Base-by-base conservation (phyloP, 306 rosid species). In the Cyamopsis tetragonoloba region DNA sequence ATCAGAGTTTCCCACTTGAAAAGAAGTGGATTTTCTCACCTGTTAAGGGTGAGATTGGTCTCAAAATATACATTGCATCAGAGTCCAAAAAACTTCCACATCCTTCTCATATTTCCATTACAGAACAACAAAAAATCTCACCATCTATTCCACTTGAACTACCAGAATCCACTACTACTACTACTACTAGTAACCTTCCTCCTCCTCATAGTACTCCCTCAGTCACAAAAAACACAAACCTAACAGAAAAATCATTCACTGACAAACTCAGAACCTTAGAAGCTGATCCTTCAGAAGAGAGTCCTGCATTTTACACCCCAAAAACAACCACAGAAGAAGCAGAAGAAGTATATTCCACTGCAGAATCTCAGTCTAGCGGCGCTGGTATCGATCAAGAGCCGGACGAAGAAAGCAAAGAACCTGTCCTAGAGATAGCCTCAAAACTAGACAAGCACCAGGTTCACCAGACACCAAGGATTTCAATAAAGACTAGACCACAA, bases 1-100 rank as follows among this genome's bases (percentile, higher is more conserved):
- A 88, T 39, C 91, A 85, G 67, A 77, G 28, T 67, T 81, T 79
- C 75, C 85, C 67, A 2, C 69, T 88, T 31, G 87, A 81, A 69
- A 85, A 72, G 43, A 88, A 81, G 77, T 71, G 77, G 82, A 49
- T 88, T 74, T 64, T 80, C 55, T 85, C 88, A 26, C 10, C 91
- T 63, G 88, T 83, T 55, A 85, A 74, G 83, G 95, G 95, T 65
- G 95, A 85, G 77, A 81, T 85, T 75, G 91, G 91, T 75, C 80
- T 87, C 3, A 87, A 83, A 87, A 66, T 87, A 12, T 87, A 83
- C 34, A 38, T 76, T 71, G 70, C 79, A 73, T 68, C 77, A 56
- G 80, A 70, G 6, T 62, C 70, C 70, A 54, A 44, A 64, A 0
- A 77, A 77, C n/a, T n/a, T n/a, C n/a, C n/a, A 63, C 48, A 58